phyloP scores from a whole-genome alignment of 345 rosid species.

The Lepidium aucheri region DNA sequence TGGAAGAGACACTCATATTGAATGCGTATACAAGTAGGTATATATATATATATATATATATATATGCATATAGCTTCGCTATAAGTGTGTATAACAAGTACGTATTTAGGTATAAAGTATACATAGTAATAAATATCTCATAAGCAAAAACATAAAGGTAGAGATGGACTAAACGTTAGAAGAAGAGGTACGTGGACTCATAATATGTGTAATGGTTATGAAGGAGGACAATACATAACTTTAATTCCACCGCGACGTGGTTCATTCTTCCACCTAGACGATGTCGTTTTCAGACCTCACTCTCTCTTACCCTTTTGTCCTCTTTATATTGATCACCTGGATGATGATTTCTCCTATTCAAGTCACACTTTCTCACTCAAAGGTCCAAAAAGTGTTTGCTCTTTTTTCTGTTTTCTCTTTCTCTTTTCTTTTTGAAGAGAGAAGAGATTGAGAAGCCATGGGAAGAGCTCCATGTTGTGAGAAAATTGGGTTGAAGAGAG shows the following conservation, averaged over 20 bases:
- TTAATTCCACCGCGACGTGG: constrained; percentile 27
- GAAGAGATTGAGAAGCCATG: constrained; percentile 29
- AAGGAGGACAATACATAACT: constrained; percentile 14
- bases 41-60: not conserved
- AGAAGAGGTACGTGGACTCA: constrained; percentile 23
- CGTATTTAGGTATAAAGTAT: constrained; percentile 13
- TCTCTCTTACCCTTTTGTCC: constrained; percentile 18
- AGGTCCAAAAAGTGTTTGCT: constrained; percentile 17
- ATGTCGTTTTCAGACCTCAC: constrained; percentile 14
- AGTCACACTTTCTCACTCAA: constrained; percentile 15
- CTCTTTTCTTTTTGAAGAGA: not conserved
- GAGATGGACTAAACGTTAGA: constrained; percentile 19
- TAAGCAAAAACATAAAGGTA: not conserved
- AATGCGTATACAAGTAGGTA: constrained; percentile 21
- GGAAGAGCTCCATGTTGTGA: constrained; percentile 92
- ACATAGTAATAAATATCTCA: constrained; percentile 9
- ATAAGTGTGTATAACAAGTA: constrained; percentile 11
- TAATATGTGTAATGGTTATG: not conserved
- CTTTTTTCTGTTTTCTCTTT: not conserved
- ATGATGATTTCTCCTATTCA: not conserved
- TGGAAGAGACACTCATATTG: not conserved
- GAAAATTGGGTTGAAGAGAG: constrained; percentile 74
- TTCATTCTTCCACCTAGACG: constrained; percentile 21
- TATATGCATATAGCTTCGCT: not conserved
- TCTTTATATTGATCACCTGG: constrained; percentile 26